Base-by-base conservation (phyloP, 2,329 filamentous ascomycete species). In the Colletotrichum sp. region DNA sequence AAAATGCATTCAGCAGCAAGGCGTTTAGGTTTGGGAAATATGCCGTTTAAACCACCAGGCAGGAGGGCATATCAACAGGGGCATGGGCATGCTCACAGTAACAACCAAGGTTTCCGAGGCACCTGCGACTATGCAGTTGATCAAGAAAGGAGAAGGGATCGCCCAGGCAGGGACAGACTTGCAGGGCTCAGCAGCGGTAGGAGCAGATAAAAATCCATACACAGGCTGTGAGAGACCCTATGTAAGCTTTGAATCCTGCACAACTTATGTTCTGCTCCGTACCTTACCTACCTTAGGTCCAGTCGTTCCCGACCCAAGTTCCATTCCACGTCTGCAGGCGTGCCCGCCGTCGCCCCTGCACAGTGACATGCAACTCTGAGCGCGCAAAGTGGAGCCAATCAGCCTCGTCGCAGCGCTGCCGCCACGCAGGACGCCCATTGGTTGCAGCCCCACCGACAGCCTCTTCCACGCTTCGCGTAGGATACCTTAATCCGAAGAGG, bases 1-100 rank as follows among this genome's bases (percentile, higher is more conserved):
- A 30, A 21, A 24, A 71, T 71, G 48, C 72, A 72, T 72, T 48
- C 28, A 72, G 68, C 36, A 72, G 72, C 72, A 75, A 72, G 68
- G 72, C 72, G 71, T 74, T 71, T 55, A 12, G 66, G 59, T n/a
- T 34, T 34, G 59, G 61, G 61, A 26, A 36, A 63, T 32, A 18
- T 12, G 61, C 8, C 59, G 18, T 30, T 14, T 34, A 43, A 12
- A 55, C n/a, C 63, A 34, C 48, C 32, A n/a, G 16, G n/a, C 26
- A 59, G 55, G 55, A 30, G 16, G 21, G 55, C 14, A 30, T 7
- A 13, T 18, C 26, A 59, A 9, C 21, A n/a, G 21, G 12, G 16
- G 9, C 24, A 59, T 59, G 24, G 26, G 18, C 55, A 59, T 59
- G 24, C 55, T 59, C 55, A 59, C 55, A 26, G n/a, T 26, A 7